Conservation (phyloP, 2,329 filamentous ascomycete species). For the Cercospora citrullina region DNA sequence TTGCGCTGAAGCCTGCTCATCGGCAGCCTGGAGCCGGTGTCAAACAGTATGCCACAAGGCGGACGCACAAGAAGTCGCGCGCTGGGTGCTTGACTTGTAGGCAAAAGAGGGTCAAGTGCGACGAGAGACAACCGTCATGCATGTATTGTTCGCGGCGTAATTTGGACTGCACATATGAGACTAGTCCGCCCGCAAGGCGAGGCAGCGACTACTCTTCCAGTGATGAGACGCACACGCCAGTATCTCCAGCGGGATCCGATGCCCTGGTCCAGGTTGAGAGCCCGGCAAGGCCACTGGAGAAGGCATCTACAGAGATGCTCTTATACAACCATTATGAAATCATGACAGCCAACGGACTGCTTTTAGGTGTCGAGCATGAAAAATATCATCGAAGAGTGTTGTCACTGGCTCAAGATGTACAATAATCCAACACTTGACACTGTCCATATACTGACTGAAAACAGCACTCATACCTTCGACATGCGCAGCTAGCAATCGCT, state of each 20-base stretch:
- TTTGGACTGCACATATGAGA: constrained; percentile 11
- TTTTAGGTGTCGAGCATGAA: constrained; percentile 15
- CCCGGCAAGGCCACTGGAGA: constrained; percentile 5
- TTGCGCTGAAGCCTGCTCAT: constrained; percentile 4
- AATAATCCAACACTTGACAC: neutral
- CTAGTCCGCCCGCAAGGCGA: neutral
- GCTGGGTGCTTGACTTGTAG: constrained; percentile 22
- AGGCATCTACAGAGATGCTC: constrained; percentile 7
- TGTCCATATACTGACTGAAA: neutral
- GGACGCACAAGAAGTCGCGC: constrained; percentile 23
- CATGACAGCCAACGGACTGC: constrained; percentile 15
- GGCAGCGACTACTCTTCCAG: neutral
- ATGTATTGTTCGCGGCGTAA: constrained; percentile 10
- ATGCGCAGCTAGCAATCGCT: constrained; percentile 17
- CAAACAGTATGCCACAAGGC: constrained; percentile 9
- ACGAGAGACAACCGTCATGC: constrained; percentile 15
- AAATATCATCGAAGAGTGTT: constrained; percentile 17
- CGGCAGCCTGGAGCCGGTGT: neutral
- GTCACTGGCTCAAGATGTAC: constrained; percentile 16
- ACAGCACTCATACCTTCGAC: constrained; percentile 18
- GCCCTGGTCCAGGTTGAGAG: neutral
- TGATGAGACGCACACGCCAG: neutral
- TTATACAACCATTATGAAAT: constrained; percentile 17
- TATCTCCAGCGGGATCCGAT: neutral
- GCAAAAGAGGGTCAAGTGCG: constrained; percentile 22